phyloP scores from a whole-genome alignment of 129 eudicot genomes.

The Artemisia annua region DNA sequence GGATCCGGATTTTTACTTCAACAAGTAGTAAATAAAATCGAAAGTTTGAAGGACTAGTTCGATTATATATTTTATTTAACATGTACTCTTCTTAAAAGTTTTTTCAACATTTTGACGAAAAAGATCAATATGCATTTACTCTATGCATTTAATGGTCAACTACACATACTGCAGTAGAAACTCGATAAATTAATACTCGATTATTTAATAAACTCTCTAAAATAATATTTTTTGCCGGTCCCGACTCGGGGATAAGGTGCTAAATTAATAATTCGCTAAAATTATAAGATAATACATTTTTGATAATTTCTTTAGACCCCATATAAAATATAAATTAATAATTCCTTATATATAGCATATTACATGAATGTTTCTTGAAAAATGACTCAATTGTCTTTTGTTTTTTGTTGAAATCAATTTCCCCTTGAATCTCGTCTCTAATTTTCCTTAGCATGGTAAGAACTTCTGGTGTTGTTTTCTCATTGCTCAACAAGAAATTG shows the following conservation, averaged over 20 bases:
- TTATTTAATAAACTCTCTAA: neutral
- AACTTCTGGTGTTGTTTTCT: conserved; percentile 34
- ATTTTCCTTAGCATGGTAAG: conserved; percentile 37
- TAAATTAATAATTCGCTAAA: conserved; percentile 36
- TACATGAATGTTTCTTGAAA: conserved; percentile 27
- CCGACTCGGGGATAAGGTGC: conserved; percentile 16
- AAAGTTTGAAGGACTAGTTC: too few relatives aligned
- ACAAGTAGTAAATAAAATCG: too few relatives aligned
- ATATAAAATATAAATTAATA: conserved; percentile 30
- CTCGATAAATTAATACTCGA: too few relatives aligned
- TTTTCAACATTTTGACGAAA: too few relatives aligned
- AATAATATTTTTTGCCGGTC: conserved; percentile 17
- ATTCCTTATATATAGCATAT: conserved; percentile 28
- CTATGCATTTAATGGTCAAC: too few relatives aligned
- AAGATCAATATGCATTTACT: too few relatives aligned
- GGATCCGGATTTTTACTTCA: too few relatives aligned
- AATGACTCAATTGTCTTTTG: conserved; percentile 28
- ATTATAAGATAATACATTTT: conserved; percentile 36
- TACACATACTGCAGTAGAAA: too few relatives aligned
- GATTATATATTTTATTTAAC: too few relatives aligned
- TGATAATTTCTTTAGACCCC: conserved; percentile 30
- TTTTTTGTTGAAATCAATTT: neutral
- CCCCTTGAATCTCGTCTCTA: conserved; percentile 44
- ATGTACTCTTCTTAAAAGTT: too few relatives aligned
- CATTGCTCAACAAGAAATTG: conserved; percentile 32